Evolutionary conservation across 1,284 basidiomycete genomes (phyloP), one percentile per base, ranked within the genome.

Genomic region (Irpex sp.): DNA sequence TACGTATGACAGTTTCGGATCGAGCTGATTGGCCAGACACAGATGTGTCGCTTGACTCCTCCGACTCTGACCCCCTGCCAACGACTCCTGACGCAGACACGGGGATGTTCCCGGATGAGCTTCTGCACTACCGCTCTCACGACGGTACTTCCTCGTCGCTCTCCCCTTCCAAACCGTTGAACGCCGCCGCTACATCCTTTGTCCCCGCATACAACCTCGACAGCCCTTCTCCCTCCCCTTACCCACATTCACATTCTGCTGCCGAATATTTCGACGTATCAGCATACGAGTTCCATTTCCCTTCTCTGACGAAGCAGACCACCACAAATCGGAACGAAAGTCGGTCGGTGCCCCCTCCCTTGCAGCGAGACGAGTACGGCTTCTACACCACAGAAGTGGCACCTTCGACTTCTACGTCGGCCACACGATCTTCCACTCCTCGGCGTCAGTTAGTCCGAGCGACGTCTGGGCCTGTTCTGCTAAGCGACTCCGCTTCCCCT

Each of bases 351-450:
- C 73, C 74, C 5, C 69, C 71, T 1, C 68, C 68, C 1, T 61
- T 72, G 26, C 67, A 68, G 63, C 73, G 71, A 60, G 74, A 75
- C 60, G 74, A 74, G 53, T 68, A 71, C n/a, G 75, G 74, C 1
- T 75, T 76, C 65, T 76, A 75, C 63, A 68, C 26, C 26, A 26
- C 60, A 33, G 66, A 67, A n/a, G 57, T 69, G 33, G 64, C 26
- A 26, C 26, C 26, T 26, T 26, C 26, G 2, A 26, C 61, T 59
- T 63, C 58, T 61, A 67, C 59, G 58, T 63, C 65, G 35, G 43
- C 61, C 13, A 65, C 67, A 47, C 65, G 70, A 31, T 70, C 69
- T 35, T 68, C 69, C 1, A 72, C 70, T 4, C 70, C 71, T 21
- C 67, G 70, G 17, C 68, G 71, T 1, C 64, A 68, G 3, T 70